Percentiles rank a stretch among this genome's conserved stretches.
Evolutionary conservation across 768 basidiomycete genomes (phyloP).

Genomic region (Cubamyces sp.): DNA sequence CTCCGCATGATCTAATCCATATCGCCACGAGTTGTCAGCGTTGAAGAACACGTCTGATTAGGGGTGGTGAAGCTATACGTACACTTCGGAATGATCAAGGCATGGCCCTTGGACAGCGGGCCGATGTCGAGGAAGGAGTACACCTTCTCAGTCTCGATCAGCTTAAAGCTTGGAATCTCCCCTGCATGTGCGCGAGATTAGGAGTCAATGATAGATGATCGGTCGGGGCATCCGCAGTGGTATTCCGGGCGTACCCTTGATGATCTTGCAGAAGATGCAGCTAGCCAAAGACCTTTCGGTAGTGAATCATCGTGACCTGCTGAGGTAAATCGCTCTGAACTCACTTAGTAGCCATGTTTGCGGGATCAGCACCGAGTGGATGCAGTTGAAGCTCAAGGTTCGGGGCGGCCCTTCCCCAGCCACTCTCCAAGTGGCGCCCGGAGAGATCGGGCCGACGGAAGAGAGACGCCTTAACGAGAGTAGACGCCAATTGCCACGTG

Average conservation of each 20-base stretch:
- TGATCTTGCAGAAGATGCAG: constrained; percentile 96
- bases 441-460: not conserved
- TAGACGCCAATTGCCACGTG: no score
- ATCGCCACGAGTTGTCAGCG: not conserved
- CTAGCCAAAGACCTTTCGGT: constrained; percentile 44
- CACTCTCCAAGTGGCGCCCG: not conserved
- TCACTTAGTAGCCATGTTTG: constrained; percentile 11
- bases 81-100: constrained; percentile 95
- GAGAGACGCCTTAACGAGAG: not conserved
- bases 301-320: not conserved
- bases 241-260: constrained; percentile 62
- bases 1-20: constrained; percentile 70
- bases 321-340: not conserved
- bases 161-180: constrained; percentile 88
- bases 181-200: constrained; percentile 49
- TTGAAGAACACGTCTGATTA: not conserved
- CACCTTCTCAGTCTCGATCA: constrained; percentile 75
- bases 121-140: constrained; percentile 93
- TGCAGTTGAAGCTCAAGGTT: not conserved
- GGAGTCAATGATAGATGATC: not conserved
- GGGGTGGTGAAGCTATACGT: constrained; percentile 9
- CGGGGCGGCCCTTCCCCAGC: not conserved
- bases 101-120: constrained; percentile 88
- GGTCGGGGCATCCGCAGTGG: not conserved
- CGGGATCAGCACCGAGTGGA: not conserved